Percentiles rank a stretch among this genome's conserved stretches.
Conservation (phyloP, 2,329 filamentous ascomycete genomes). For the Fusarium abutilonis region DNA sequence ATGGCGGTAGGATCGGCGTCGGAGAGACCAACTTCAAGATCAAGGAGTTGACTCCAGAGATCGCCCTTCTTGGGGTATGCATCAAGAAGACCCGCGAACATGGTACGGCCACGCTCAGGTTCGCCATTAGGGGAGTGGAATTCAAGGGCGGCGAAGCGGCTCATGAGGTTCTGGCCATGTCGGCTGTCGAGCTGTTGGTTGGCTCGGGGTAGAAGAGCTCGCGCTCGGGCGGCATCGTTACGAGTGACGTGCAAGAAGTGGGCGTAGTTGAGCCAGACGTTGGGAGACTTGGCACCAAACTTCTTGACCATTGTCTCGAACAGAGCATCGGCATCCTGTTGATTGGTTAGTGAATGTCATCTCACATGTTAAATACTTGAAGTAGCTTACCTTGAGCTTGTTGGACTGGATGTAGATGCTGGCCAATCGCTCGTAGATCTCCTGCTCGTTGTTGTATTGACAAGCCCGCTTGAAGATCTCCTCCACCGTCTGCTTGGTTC, state of each 20-base stretch:
- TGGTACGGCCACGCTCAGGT: conserved; percentile 89
- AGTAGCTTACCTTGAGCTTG: conserved; percentile 76
- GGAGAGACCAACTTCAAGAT: conserved; percentile 77
- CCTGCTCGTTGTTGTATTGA: conserved; percentile 90
- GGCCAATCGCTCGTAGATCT: conserved; percentile 87
- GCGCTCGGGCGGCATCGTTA: conserved; percentile 75
- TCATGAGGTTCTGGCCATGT: conserved; percentile 74
- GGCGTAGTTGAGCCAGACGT: conserved; percentile 94
- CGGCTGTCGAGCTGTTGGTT: conserved; percentile 80
- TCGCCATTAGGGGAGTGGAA: conserved; percentile 86
- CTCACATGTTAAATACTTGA: not conserved
- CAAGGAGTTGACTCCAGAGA: conserved; percentile 90
- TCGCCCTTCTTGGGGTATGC: conserved; percentile 91
- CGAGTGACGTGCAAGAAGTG: conserved; percentile 85
- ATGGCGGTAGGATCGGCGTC: conserved; percentile 66
- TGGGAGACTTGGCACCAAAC: conserved; percentile 80
- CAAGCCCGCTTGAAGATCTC: conserved; percentile 91
- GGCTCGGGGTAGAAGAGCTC: conserved; percentile 82
- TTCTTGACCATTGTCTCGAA: conserved; percentile 91
- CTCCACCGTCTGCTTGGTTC: conserved; percentile 82
- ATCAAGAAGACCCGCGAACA: conserved; percentile 88
- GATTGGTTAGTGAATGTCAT: conserved; percentile 43
- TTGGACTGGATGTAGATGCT: conserved; percentile 95
- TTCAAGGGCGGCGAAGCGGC: conserved; percentile 91
- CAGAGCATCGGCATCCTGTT: conserved; percentile 84